Base-by-base conservation (phyloP, 768 basidiomycete genomes). In the Auriscalpium vulgare region DNA sequence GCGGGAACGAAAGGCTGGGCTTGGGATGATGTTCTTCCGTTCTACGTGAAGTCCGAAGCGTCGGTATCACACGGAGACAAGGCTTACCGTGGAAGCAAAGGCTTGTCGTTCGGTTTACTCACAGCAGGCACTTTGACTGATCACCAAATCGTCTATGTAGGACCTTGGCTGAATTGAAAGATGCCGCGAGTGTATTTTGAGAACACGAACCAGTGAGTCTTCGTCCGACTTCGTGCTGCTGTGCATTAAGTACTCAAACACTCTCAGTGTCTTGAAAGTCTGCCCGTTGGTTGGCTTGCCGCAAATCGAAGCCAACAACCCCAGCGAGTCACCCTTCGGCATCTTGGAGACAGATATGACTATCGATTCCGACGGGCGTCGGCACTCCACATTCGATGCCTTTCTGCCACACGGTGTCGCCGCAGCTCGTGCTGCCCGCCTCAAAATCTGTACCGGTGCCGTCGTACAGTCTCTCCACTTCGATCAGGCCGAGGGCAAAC, bases 1-100 rank as follows among this genome's bases (percentile, higher is more conserved):
- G 43, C 55, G 6, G 69, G 70, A 3, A 49, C 63, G 13, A 60
- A 60, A 17, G 65, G 64, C 10, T 73, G 72, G 72, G 57, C 62
- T 6, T 71, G 61, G 50, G 37, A 62, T 0, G 59, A 69, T 16
- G 55, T 73, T 4, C 44, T 67, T 45, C 63, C 62, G 0, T 67
- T 59, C 52, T 71, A 70, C 50, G 52, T 52, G 34, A 68, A 66
- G 47, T 62, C 62, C 6, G 68, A 70, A 50, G 56, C 37, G 16
- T 49, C 48, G 4, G 23, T 29, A 29, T 29, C 23, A 29, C 23
- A 29, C 23, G 23, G 23, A 29, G 23, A 29, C 23, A 29, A 29
- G 23, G 23, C 23, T 29, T 5, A 29, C 23, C 23, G 23, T 2
- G 23, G 23, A 29, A 29, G 23, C 23, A 29, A 29, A 29, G 23